Conservation (phyloP, 805 yeast species). For the Candida qinlingensis region DNA sequence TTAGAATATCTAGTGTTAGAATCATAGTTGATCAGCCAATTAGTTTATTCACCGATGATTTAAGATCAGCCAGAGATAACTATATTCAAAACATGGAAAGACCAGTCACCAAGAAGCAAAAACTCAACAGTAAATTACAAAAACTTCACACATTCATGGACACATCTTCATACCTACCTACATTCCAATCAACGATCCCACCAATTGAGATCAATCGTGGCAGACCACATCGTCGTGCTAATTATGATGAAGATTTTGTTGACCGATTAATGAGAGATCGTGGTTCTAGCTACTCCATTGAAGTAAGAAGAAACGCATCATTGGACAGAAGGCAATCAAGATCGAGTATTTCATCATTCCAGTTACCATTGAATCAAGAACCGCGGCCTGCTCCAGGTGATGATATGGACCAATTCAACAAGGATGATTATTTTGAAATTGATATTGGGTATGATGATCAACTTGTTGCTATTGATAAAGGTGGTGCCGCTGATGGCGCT, state of each 20-base stretch:
- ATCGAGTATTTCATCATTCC: constrained; percentile 17
- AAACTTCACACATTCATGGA: not conserved
- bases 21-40: constrained; percentile 16
- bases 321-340: constrained; percentile 21
- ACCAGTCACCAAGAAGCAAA: constrained; percentile 2
- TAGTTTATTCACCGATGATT: constrained; percentile 18
- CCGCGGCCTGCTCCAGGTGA: not conserved
- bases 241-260: constrained; percentile 20
- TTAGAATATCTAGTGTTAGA: not conserved
- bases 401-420: not conserved
- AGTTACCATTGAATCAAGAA: constrained; percentile 10
- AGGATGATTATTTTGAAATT: constrained; percentile 9
- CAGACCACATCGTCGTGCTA: constrained; percentile 5
- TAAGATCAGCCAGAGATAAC: constrained; percentile 21
- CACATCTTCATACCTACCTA: constrained; percentile 1
- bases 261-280: constrained; percentile 21
- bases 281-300: constrained; percentile 23
- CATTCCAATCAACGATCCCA: not conserved
- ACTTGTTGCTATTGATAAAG: constrained; percentile 1
- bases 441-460: constrained; percentile 8
- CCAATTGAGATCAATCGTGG: constrained; percentile 9
- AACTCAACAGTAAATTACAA: not conserved
- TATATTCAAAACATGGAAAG: constrained; percentile 16
- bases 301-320: constrained; percentile 21
- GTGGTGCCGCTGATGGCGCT: constrained; percentile 3